These are phyloP conservation scores for Suhomyces sp. DNA, from an alignment of 805 yeast species.

Conservation along the genomic window DNA sequence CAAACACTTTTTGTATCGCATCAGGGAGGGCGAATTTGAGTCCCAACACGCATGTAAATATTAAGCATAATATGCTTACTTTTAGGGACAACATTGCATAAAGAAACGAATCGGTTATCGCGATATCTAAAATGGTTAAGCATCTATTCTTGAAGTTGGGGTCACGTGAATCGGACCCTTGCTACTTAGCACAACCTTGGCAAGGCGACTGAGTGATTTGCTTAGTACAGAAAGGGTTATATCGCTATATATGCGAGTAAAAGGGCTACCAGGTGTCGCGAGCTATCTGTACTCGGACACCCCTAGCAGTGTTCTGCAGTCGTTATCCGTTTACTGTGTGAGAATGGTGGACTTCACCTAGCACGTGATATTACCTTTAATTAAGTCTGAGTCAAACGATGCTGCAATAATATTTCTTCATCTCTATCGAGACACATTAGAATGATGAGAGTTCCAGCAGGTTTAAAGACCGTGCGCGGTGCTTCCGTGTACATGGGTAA, in stretches of 20 bases:
- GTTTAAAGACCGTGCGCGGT: not conserved
- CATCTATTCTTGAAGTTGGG: not conserved
- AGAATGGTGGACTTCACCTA: not conserved
- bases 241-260: too few relatives aligned
- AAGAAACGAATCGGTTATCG: not conserved
- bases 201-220: not conserved
- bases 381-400: not conserved
- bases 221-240: not conserved
- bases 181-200: not conserved
- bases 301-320: not conserved
- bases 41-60: not conserved
- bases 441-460: not conserved
- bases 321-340: not conserved
- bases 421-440: not conserved
- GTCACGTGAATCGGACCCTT: not conserved
- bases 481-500: not conserved
- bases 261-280: not conserved
- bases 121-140: not conserved
- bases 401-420: not conserved
- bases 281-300: not conserved
- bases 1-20: not conserved
- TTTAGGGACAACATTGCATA: not conserved
- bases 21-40: not conserved
- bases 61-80: not conserved
- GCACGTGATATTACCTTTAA: not conserved